These are phyloP conservation scores for Tuber borchii DNA, from an alignment of 495 filamentous ascomycete genomes.

Conservation along the genomic window DNA sequence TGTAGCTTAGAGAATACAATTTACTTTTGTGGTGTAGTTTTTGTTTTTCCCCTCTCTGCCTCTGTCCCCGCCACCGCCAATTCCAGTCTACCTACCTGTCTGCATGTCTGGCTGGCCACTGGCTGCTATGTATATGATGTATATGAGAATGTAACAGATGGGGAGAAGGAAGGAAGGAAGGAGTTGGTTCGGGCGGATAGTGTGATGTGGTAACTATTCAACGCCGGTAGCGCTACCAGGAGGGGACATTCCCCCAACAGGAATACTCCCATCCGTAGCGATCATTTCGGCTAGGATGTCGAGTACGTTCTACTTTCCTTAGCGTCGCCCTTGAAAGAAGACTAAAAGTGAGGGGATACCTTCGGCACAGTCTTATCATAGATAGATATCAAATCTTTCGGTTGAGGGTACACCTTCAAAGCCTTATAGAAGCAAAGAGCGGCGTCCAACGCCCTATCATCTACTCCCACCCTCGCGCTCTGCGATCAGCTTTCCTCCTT, in stretches of 20 bases:
- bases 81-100: background rate
- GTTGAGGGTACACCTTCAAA: slow-evolving; percentile 93
- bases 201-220: slow-evolving; percentile 25
- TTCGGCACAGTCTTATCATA: slow-evolving; percentile 98
- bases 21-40: background rate
- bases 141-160: background rate
- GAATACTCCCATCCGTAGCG: slow-evolving; percentile 70
- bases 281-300: slow-evolving; percentile 98
- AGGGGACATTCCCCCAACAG: slow-evolving; percentile 48
- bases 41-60: background rate
- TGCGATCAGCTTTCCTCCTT: background rate
- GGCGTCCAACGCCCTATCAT: slow-evolving; percentile 69
- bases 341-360: slow-evolving; percentile 44
- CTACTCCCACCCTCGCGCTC: slow-evolving; percentile 8
- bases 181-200: slow-evolving; percentile 3
- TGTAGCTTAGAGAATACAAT: background rate
- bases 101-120: background rate
- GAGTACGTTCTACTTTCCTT: slow-evolving; percentile 62
- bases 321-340: slow-evolving; percentile 11
- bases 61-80: background rate
- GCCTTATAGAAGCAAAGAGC: slow-evolving; percentile 95
- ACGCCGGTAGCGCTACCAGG: slow-evolving; percentile 29
- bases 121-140: background rate
- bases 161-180: background rate
- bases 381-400: slow-evolving; percentile 83